A percentile compares a stretch with the other conserved stretches of the same genome.
These are phyloP conservation scores for Leccinum holopus DNA, from an alignment of 1,284 basidiomycete species.

Conservation along the genomic window DNA sequence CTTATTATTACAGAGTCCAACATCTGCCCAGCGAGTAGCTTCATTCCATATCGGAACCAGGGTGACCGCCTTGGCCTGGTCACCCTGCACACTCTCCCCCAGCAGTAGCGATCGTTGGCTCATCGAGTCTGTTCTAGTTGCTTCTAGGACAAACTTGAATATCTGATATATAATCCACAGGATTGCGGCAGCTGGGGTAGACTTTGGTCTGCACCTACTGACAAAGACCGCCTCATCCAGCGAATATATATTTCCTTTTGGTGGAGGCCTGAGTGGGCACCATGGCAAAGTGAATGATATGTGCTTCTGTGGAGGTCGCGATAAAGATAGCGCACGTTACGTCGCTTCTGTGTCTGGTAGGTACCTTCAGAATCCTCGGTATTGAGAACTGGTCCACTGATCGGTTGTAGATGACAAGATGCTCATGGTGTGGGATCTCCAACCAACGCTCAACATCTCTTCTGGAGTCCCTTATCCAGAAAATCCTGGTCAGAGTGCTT, in stretches of 20 bases:
- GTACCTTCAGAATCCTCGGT: constrained; percentile 14
- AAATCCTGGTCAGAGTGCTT: constrained; percentile 14
- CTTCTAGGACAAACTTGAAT: not conserved
- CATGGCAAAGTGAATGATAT: constrained; percentile 73
- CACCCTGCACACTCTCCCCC: constrained; percentile 64
- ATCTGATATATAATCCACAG: constrained; percentile 37
- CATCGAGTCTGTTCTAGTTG: constrained; percentile 55
- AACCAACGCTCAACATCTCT: constrained; percentile 49
- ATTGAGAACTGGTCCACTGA: constrained; percentile 5
- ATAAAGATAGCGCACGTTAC: constrained; percentile 64
- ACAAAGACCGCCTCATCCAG: constrained; percentile 49
- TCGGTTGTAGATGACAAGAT: constrained; percentile 64
- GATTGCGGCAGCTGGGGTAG: constrained; percentile 61
- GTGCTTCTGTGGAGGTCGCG: constrained; percentile 70
- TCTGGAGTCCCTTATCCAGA: constrained; percentile 35
- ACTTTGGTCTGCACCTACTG: constrained; percentile 68
- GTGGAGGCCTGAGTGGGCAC: constrained; percentile 74
- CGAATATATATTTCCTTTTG: constrained; percentile 67
- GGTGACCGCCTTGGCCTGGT: constrained; percentile 77
- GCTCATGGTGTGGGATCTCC: constrained; percentile 81
- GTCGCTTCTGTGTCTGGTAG: constrained; percentile 76
- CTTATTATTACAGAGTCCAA: constrained; percentile 35
- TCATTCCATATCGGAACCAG: constrained; percentile 72
- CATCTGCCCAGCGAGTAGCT: constrained; percentile 51
- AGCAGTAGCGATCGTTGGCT: constrained; percentile 62